phyloP scores from a whole-genome alignment of 1,284 basidiomycete genomes.

The Cystobasidiaceae sp. region DNA sequence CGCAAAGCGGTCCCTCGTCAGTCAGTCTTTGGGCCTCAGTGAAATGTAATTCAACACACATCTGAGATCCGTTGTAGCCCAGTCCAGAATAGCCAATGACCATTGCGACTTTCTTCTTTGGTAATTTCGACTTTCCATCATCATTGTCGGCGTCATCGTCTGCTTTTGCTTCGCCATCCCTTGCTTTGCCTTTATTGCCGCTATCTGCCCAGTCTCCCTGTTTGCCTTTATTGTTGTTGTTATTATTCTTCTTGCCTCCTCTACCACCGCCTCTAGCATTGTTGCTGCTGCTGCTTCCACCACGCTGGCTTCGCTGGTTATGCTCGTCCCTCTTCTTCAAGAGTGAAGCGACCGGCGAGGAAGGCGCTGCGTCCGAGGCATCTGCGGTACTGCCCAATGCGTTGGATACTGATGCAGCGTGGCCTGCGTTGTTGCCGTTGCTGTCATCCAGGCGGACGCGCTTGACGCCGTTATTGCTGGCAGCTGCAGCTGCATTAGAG shows the following conservation, averaged over 20 bases:
- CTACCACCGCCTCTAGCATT: not conserved
- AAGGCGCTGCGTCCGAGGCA: not conserved
- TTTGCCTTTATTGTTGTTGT: too few species aligned
- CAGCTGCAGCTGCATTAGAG: not conserved
- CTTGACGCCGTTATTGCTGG: not conserved
- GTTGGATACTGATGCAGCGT: not conserved
- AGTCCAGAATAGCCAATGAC: conserved; percentile 55
- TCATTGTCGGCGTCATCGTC: conserved; percentile 45
- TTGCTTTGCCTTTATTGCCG: too few species aligned
- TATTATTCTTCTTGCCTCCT: conserved; percentile 10
- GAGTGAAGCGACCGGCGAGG: conserved; percentile 1
- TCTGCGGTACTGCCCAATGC: not conserved
- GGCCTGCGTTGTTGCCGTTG: not conserved
- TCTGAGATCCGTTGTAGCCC: conserved; percentile 88
- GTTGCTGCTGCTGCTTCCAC: not conserved
- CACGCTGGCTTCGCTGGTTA: not conserved
- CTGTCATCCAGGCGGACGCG: not conserved
- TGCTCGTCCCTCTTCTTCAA: conserved; percentile 4
- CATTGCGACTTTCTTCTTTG: conserved; percentile 55
- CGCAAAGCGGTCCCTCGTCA: too few species aligned
- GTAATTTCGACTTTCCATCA: conserved; percentile 49
- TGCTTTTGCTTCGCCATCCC: conserved; percentile 49
- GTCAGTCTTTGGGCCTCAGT: too few species aligned
- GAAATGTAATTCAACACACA: too few species aligned
- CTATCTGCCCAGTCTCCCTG: too few species aligned